phyloP scores from a whole-genome alignment of 495 filamentous ascomycete genomes.

The Penicillium bovifimosum region DNA sequence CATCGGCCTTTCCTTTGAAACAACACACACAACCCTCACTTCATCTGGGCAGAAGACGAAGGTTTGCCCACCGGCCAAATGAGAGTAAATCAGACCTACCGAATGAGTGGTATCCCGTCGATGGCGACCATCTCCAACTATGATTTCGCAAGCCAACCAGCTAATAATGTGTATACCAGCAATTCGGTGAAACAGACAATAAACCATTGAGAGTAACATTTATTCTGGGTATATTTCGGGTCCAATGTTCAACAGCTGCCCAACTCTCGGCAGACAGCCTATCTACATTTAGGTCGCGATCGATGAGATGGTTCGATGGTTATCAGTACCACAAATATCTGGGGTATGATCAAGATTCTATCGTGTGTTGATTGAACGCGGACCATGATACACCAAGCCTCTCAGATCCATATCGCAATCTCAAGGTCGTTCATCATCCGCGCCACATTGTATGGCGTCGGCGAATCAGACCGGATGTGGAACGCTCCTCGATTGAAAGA shows the following conservation, averaged over 20 bases:
- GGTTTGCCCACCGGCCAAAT: not conserved
- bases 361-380: not conserved
- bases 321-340: conserved; percentile 5
- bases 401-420: not conserved
- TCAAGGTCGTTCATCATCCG: not conserved
- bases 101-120: not conserved
- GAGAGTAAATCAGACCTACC: not conserved
- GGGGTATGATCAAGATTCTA: not conserved
- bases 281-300: conserved; percentile 7
- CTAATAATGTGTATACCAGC: not conserved
- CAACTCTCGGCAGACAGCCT: not conserved
- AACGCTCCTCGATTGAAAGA: conserved; percentile 9
- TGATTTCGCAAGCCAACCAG: not conserved
- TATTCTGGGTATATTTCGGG: conserved; percentile 22
- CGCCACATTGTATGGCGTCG: conserved; percentile 15
- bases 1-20: not conserved
- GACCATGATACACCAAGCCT: not conserved
- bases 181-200: not conserved
- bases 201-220: conserved; percentile 5
- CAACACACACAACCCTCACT: not conserved
- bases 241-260: not conserved
- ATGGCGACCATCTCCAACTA: not conserved
- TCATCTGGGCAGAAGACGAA: too few relatives aligned
- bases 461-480: conserved; percentile 16
- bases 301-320: conserved; percentile 3